Evolutionary conservation across 441 rosid species (phyloP).

Genomic region (Syzygium malaccense): DNA sequence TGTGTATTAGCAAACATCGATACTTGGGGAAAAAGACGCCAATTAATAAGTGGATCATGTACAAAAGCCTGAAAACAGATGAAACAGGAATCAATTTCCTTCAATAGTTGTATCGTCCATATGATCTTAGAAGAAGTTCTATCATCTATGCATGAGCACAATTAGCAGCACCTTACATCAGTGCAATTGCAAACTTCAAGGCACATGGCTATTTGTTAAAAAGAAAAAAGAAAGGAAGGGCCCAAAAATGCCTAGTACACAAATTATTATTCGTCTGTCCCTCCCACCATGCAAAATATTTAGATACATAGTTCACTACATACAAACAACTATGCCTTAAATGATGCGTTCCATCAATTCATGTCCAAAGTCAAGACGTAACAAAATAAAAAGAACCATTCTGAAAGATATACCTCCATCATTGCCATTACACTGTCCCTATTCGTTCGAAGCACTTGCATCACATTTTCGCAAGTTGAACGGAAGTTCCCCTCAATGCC

Average conservation of each 20-base stretch:
- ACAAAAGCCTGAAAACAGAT: conserved; percentile 73
- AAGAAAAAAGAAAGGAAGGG: background rate
- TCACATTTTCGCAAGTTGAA: conserved; percentile 98
- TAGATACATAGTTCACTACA: background rate
- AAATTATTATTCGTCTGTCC: background rate
- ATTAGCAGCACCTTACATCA: background rate
- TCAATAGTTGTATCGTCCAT: background rate
- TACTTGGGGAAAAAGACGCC: conserved; percentile 99
- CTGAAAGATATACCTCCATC: conserved; percentile 73
- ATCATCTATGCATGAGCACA: background rate
- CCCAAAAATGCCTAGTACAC: background rate
- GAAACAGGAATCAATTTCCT: background rate
- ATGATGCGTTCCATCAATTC: background rate
- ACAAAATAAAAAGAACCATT: background rate
- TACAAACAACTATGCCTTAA: background rate
- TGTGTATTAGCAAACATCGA: conserved; percentile 51
- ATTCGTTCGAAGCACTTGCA: conserved; percentile 97
- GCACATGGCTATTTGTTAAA: background rate
- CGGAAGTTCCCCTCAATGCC: conserved; percentile 98
- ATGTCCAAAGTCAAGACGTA: background rate
- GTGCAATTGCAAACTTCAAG: background rate
- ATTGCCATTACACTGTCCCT: conserved; percentile 98
- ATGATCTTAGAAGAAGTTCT: background rate
- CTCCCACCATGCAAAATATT: background rate
- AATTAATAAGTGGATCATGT: conserved; percentile 98